These are phyloP conservation scores for Circinella minor DNA, from an alignment of 371 early-diverging fungal species.

Conservation along the genomic window DNA sequence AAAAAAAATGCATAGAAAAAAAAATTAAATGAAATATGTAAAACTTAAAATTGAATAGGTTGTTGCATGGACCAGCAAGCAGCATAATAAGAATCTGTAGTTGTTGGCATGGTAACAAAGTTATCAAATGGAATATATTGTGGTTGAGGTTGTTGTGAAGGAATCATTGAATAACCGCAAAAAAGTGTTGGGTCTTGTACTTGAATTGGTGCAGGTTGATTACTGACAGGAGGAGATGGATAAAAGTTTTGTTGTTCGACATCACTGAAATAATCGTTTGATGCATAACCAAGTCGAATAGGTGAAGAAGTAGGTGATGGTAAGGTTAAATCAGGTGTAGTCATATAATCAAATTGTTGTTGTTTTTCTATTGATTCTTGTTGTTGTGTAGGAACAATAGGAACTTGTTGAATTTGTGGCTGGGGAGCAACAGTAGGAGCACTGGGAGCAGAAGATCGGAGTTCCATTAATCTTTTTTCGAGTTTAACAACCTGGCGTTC, in stretches of 20 bases:
- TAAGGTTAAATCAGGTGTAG: background rate
- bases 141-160: background rate
- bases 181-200: background rate
- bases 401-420: background rate
- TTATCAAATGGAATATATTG: conserved; percentile 1
- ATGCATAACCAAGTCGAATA: background rate
- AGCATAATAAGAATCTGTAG: background rate
- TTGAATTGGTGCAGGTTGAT: background rate
- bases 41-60: conserved; percentile 6
- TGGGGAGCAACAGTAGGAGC: background rate
- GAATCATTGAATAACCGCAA: background rate
- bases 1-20: background rate
- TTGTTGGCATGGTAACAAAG: background rate
- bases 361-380: background rate
- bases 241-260: background rate
- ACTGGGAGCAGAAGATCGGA: conserved; percentile 13
- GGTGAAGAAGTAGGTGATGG: background rate
- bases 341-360: background rate
- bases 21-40: background rate
- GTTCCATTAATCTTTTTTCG: conserved; percentile 29
- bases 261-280: background rate
- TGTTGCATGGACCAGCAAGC: conserved; percentile 9
- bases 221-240: conserved; percentile 1
- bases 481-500: conserved; percentile 41
- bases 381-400: conserved; percentile 5